Evolutionary conservation across 768 basidiomycete species (phyloP).

Genomic region (Omphalotus guepiniiformis): DNA sequence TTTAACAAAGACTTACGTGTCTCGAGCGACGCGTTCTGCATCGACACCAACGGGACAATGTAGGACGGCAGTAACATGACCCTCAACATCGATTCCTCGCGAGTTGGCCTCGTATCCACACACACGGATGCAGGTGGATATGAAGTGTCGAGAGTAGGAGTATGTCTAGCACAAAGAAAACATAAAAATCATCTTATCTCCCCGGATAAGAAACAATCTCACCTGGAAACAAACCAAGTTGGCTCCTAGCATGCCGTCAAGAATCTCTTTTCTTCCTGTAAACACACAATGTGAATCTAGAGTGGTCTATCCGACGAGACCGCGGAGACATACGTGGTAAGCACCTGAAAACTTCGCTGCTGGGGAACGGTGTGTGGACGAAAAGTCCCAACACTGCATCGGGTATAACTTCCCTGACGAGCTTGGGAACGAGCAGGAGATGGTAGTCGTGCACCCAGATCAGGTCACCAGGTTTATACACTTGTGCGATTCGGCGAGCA

Average conservation of each 20-base stretch:
- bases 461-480: conserved; percentile 87
- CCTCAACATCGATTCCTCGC: conserved; percentile 71
- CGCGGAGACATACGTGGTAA: conserved; percentile 63
- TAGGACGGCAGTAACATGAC: conserved; percentile 69
- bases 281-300: conserved; percentile 1
- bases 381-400: conserved; percentile 83
- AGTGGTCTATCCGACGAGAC: not conserved
- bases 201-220: conserved; percentile 10
- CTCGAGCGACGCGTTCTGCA: conserved; percentile 80
- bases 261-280: conserved; percentile 82
- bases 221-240: conserved; percentile 94
- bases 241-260: conserved; percentile 97
- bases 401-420: conserved; percentile 69
- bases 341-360: conserved; percentile 93
- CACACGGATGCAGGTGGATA: conserved; percentile 90
- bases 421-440: conserved; percentile 82
- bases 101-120: conserved; percentile 88
- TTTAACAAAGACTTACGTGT: conserved; percentile 47
- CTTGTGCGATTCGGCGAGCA: conserved; percentile 65
- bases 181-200: not conserved
- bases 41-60: conserved; percentile 97
- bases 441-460: conserved; percentile 98
- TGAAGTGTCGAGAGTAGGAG: conserved; percentile 93
- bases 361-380: conserved; percentile 97
- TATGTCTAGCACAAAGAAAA: conserved; percentile 53